phyloP scores from a whole-genome alignment of 2,329 filamentous ascomycete genomes.

The Diplodia intermedia region DNA sequence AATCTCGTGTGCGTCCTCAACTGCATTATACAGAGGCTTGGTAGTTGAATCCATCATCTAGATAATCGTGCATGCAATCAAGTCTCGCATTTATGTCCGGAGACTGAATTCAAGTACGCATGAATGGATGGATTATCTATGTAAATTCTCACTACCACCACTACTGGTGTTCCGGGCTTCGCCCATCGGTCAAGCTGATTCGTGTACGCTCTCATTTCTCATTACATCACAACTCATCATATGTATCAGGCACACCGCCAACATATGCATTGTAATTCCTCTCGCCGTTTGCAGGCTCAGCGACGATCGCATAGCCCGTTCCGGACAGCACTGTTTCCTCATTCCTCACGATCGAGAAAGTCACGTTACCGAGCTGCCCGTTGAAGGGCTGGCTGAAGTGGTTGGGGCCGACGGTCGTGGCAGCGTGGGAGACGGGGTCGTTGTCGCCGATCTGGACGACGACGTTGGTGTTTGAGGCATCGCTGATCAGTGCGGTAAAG shows the following conservation, averaged over 20 bases:
- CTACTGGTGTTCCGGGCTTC: background rate
- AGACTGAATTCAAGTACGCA: too few relatives aligned
- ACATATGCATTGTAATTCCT: conserved; percentile 37
- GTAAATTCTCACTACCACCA: too few relatives aligned
- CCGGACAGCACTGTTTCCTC: conserved; percentile 18
- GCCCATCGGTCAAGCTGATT: background rate
- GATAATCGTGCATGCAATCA: too few relatives aligned
- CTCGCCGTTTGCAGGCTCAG: conserved; percentile 20
- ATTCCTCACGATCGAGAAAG: conserved; percentile 32
- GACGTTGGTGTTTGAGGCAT: conserved; percentile 25
- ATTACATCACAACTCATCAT: background rate
- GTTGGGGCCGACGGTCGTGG: conserved; percentile 25
- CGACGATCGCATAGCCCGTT: conserved; percentile 30
- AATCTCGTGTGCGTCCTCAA: too few relatives aligned
- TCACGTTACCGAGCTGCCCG: conserved; percentile 34
- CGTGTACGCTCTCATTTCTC: too few relatives aligned
- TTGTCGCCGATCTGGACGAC: conserved; percentile 32
- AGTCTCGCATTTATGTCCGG: too few relatives aligned
- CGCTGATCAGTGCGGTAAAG: conserved; percentile 46
- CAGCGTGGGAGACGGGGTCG: conserved; percentile 16
- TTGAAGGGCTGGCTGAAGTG: conserved; percentile 34
- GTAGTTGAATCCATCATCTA: too few relatives aligned
- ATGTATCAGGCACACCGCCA: conserved; percentile 29
- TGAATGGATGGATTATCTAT: too few relatives aligned
- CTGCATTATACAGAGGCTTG: too few relatives aligned